These are phyloP conservation scores for Claviceps capensis DNA, from an alignment of 2,329 filamentous ascomycete species.

Conservation along the genomic window DNA sequence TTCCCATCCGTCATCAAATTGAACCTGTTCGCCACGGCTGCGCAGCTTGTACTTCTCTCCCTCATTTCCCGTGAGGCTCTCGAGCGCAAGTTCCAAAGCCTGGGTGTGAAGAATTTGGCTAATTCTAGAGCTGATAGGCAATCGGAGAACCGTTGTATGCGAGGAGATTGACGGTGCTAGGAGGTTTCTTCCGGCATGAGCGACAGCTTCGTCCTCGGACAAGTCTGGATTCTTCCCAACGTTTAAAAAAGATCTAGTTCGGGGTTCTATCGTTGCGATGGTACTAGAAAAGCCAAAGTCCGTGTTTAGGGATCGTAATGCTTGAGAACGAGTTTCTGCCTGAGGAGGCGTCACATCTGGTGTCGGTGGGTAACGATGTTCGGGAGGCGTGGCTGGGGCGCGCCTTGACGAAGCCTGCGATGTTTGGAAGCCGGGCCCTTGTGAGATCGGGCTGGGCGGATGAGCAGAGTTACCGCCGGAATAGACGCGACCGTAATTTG, in stretches of 20 bases:
- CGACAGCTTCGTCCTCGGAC: constrained; percentile 44
- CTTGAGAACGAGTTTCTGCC: constrained; percentile 26
- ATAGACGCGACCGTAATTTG: constrained; percentile 44
- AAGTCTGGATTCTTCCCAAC: constrained; percentile 51
- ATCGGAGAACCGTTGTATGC: constrained; percentile 29
- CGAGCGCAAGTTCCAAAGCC: constrained; percentile 29
- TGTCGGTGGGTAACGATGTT: constrained; percentile 56
- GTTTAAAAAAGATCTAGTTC: constrained; percentile 58
- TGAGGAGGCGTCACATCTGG: constrained; percentile 64
- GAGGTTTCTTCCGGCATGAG: constrained; percentile 25
- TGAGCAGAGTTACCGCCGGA: constrained; percentile 34
- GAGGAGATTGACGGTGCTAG: constrained; percentile 29
- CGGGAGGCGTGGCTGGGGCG: constrained; percentile 45
- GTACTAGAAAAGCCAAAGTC: constrained; percentile 38
- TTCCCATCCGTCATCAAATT: constrained; percentile 47
- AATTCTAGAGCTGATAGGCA: constrained; percentile 13
- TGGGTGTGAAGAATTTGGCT: constrained; percentile 14
- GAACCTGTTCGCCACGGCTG: constrained; percentile 34
- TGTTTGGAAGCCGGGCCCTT: constrained; percentile 24
- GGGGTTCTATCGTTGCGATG: constrained; percentile 44
- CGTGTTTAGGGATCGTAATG: constrained; percentile 30
- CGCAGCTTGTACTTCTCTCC: constrained; percentile 27
- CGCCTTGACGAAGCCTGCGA: constrained; percentile 24
- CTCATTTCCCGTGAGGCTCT: constrained; percentile 25
- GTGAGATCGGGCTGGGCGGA: constrained; percentile 27